Evolutionary conservation across 352 stramenopile genomes (phyloP), one percentile per base, ranked within the genome.

Genomic region (Thalassiosira livingstoniorum): DNA sequence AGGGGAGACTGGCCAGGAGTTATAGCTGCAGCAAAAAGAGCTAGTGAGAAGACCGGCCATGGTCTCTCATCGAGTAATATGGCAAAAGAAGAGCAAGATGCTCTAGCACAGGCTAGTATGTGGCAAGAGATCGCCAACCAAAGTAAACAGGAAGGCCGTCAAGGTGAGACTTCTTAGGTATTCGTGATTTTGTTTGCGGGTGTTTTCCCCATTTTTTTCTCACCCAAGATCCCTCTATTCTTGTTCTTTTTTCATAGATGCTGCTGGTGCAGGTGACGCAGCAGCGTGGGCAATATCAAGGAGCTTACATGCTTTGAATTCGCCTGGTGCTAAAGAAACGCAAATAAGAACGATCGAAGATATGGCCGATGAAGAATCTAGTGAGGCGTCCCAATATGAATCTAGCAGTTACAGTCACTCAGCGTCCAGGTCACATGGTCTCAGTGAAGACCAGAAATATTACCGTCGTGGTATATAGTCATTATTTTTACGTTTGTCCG

Each of bases 81-180:
- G 65, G 75, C 65, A 34, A 37, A 75, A 43, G 78, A 85, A 23
- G 78, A 81, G n/a, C 61, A 85, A 66, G 78, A 80, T 35, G 78
- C 82, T 2, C 43, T 85, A 29, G 82, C 71, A 15, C 82, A 88
- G 54, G 82, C 82, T 3, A 82, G 63, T 35, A 88, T 88, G 78
- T 88, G 82, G 82, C 73, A 86, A 45, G 71, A 76, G 68, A 88
- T 88, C 75, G 82, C 82, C 29, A 74, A 84, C 34, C 82, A 88
- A 61, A 80, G 64, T 42, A 88, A 86, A 62, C 75, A 85, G 57
- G 81, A 78, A 37, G 72, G 51, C 18, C 32, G 55, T n/a, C 42
- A 76, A 67, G 79, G 71, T 82, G 43, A 83, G 73, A 66, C 21
- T 11, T 65, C 66, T 74, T 29, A n/a, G n/a, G n/a, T n/a, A n/a